Base-by-base conservation (phyloP, 2,329 filamentous ascomycete species). In the Tolypocladium pustulatum region DNA sequence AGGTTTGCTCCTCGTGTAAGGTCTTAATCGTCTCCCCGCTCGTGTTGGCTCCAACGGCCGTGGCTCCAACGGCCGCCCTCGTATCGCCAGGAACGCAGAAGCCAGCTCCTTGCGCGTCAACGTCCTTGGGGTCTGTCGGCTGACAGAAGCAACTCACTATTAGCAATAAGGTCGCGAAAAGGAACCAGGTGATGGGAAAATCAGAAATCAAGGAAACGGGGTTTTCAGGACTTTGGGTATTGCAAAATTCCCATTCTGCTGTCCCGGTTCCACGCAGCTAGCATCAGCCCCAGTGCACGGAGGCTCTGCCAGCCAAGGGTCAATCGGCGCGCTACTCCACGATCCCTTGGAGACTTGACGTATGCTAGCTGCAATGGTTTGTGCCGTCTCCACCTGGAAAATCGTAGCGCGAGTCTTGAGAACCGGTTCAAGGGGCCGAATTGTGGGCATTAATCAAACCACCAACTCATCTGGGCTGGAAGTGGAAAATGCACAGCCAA, bases 371-470 rank as follows among this genome's bases (percentile, higher is more conserved):
- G 27, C 49, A 53, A 53, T 55, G 55, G 51, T 37, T 36, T 52
- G 57, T 22, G 49, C 17, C 20, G 51, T 55, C 27, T n/a, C 36
- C 34, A 12, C 57, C 41, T 57, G 49, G 56, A 49, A 22, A n/a
- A 37, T 17, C 46, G 20, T 34, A 22, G 46, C n/a, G 54, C 54
- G 54, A 40, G 34, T 22, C 32, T 40, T 17, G 30, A 34, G 22
- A 13, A 12, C 13, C 36, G 43, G 22, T n/a, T 25, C 41, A 52
- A 17, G 56, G 46, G 25, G 30, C 27, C 4, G 10, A 55, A 55
- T 40, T 32, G 57, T 57, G 60, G 57, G 55, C 41, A 59, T 59
- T 57, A 57, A 59, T 59, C 57, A 61, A 61, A 59, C 52, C 57
- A 38, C 37, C 57, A 55, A 40, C 15, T 13, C 25, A 22, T 34